phyloP scores from a whole-genome alignment of 345 rosid species.

The Cardamine chenopodiifolia region DNA sequence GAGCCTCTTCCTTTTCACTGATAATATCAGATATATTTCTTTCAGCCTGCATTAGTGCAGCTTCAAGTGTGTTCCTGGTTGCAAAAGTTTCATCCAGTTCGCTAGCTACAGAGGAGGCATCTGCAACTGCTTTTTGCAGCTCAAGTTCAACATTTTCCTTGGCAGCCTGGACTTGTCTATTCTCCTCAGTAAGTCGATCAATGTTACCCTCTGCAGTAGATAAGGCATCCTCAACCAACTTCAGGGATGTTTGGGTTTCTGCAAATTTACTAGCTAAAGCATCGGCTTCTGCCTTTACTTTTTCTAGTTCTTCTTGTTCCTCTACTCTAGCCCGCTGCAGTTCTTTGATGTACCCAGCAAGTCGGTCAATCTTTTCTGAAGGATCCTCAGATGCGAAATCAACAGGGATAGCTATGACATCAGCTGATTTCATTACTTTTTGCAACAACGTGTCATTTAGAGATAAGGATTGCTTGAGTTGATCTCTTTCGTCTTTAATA shows the following conservation, averaged over 20 bases:
- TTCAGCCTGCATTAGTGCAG: conserved; percentile 63
- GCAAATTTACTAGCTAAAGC: conserved; percentile 51
- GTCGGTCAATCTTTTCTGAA: conserved; percentile 62
- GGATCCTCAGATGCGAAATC: conserved; percentile 56
- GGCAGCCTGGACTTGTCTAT: conserved; percentile 52
- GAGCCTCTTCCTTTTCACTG: conserved; percentile 76
- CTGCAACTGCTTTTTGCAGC: conserved; percentile 59
- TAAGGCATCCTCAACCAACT: conserved; percentile 61
- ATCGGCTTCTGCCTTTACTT: conserved; percentile 52
- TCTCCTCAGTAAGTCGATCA: conserved; percentile 57
- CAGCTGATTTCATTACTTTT: conserved; percentile 55
- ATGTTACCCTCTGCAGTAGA: conserved; percentile 51
- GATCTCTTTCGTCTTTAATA: conserved; percentile 55
- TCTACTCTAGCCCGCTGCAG: conserved; percentile 54
- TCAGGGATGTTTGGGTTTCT: conserved; percentile 52
- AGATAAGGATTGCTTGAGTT: conserved; percentile 59
- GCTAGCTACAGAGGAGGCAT: conserved; percentile 53
- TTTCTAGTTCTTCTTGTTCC: conserved; percentile 57
- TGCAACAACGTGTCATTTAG: conserved; percentile 62
- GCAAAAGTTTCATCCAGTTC: conserved; percentile 57
- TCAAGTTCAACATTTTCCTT: conserved; percentile 59
- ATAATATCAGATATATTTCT: conserved; percentile 52
- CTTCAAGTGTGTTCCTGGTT: conserved; percentile 62
- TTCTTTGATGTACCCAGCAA: conserved; percentile 59
- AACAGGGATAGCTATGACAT: conserved; percentile 53